Evolutionary conservation across 2,329 filamentous ascomycete genomes (phyloP), one percentile per base, ranked within the genome.

Genomic region (Epichloe scottii): DNA sequence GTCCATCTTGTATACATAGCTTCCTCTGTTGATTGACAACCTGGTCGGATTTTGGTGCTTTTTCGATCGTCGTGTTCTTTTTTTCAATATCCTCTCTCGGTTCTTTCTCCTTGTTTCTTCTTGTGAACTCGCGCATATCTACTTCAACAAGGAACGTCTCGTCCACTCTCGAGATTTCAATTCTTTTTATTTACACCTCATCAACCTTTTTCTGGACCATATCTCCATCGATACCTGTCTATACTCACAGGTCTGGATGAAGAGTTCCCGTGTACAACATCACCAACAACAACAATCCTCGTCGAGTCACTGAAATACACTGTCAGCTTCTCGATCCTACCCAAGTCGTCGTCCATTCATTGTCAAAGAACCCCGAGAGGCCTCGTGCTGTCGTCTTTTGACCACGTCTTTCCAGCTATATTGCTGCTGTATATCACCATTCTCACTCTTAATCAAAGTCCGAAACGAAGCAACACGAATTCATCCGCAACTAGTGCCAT

Each of bases 1-100:
- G 62, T 70, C 70, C 30, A 19, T 41, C 40, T 49, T 49, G 33
- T 14, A 26, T 21, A 49, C 10, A 30, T 30, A 15, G 42, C 62
- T 61, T 64, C 64, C 68, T 47, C 33, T 48, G 66, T 71, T 68
- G 71, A 75, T 74, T 70, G 70, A 68, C 71, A 74, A 66, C 70
- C 64, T 66, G 59, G 69, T 71, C 63, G 65, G 67, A 68, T 67
- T 66, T 67, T 66, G 65, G 64, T 64, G 63, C 60, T 57, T 59
- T 60, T 59, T 61, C 58, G 66, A 64, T 72, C 66, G 69, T 71
- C 63, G 64, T 69, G 55, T 60, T 58, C 68, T 69, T 66, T 68
- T 69, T 68, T 65, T 69, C 26, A 48, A 46, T 46, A 68, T 30
- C 19, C 66, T 67, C 67, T 69, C 69, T 69, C 66, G 69, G 68